Base-by-base conservation (phyloP, 306 rosid genomes). In the Delonix regia region DNA sequence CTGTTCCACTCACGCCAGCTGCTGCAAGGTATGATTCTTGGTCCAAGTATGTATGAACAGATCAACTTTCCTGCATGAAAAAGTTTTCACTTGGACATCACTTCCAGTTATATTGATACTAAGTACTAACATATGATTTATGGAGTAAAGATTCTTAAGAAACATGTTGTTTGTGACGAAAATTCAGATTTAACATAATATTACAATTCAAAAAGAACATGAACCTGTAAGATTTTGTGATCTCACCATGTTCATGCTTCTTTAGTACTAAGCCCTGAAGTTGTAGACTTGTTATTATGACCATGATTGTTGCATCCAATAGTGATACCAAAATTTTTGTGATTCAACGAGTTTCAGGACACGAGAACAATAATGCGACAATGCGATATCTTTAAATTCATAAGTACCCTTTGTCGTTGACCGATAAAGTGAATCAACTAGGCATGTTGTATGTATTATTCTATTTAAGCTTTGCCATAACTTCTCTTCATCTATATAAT, bases 1-100 rank as follows among this genome's bases (percentile, higher is more conserved):
- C 98, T 33, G 86, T 90, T 66, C 97, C 98, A 45, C 94, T 92
- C 82, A 86, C 94, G 19, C 85, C 96, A 36, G 93, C 97, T 75
- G 94, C 97, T 73, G 94, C 90, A 33, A 90, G 98, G 97, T 90
- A 85, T 59, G 71, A 28, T 28, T 39, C 66, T 24, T 49, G 38
- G 11, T 72, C 39, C 3, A 11, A 7, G 15, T 60, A 44, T 57
- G 41, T 15, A 44, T 68, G 68, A 30, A 12, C n/a, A 42, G 18
- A 71, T 47, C 30, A 30, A 45, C 48, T 42, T 78, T 39, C 49
- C 30, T 18, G 15, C 27, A 4, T 33, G 16, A 5, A 51, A 71
- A 47, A 47, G 1, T 47, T n/a, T 28, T 49, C 12, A 0, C 24
- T 73, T 9, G 24, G n/a, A 7, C 41, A 30, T 30, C 25, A 57